Evolutionary conservation across 169 alveolate species (phyloP), one percentile per base, ranked within the genome.

Genomic region (Plasmodium billcollinsi): DNA sequence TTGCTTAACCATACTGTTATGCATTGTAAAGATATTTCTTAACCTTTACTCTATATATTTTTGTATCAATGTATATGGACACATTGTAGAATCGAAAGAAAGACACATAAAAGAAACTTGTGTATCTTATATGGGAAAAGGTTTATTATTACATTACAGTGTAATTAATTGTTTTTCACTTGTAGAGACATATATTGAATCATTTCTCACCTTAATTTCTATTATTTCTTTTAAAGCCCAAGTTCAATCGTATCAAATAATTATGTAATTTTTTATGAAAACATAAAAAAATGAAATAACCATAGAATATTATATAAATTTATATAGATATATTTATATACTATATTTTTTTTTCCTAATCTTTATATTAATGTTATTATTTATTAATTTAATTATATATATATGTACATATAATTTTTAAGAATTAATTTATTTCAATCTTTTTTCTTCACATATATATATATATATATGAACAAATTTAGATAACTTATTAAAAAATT

Each of bases 171-270:
- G 66, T 62, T 71, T 83, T 63, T 21, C 91, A 43, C 50, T 83
- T 29, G 66, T 69, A 6, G 91, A 71, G 71, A 83, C 91, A 56
- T 83, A 50, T 43, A 29, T 67, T n/a, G 91, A 67, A 63, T 43
- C 85, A 20, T 43, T 59, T 59, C 69, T 71, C 56, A 69, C 91
- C 5, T 59, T 83, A 14, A 69, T 83, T 63, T 58, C 91, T 33
- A 83, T 83, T 69, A 18, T 83, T 18, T 74, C 69, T 14, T 83
- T 83, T 70, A 83, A 83, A 21, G 14, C 39, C 12, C 91, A 83
- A 62, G 85, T 83, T 24, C 91, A 83, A 62, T 39, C 49, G 21
- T 83, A 83, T 63, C 86, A 78, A 58, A 78, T 73, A 24, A 78
- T 78, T 43, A 71, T 78, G 9, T 78, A 78, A 73, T 62, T 18